These are phyloP conservation scores for Cyclocybe cylindracea DNA, from an alignment of 768 basidiomycete genomes.

Conservation along the genomic window DNA sequence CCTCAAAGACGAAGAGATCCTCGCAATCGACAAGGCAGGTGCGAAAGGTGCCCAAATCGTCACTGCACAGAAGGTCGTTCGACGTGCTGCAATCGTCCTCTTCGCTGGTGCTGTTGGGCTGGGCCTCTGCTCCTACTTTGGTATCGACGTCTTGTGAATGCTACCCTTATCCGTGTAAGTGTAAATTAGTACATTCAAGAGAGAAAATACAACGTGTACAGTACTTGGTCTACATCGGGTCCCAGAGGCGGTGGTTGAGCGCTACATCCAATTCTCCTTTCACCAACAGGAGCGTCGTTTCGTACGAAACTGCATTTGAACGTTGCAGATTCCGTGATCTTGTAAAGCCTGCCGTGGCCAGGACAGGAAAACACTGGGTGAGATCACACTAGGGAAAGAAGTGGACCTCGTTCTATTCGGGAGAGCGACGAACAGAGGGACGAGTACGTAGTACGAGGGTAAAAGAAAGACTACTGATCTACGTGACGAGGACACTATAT, in stretches of 20 bases:
- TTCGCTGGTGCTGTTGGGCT: constrained; percentile 21
- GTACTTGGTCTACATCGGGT: constrained; percentile 36
- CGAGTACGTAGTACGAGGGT: too few relatives aligned
- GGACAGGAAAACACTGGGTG: too few relatives aligned
- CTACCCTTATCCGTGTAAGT: too few relatives aligned
- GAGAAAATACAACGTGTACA: too few relatives aligned
- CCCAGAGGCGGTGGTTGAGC: constrained; percentile 71
- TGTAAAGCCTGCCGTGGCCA: too few relatives aligned
- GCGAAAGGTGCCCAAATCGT: constrained; percentile 32
- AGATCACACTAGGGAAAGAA: too few relatives aligned
- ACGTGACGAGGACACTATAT: too few relatives aligned
- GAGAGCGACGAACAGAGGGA: too few relatives aligned
- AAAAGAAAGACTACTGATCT: too few relatives aligned
- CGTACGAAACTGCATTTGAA: constrained; percentile 74
- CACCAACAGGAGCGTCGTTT: constrained; percentile 54
- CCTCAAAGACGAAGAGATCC: constrained; percentile 51
- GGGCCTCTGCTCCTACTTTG: constrained; percentile 21
- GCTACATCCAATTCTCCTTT: constrained; percentile 56
- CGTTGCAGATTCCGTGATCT: constrained; percentile 40
- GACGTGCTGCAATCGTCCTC: constrained; percentile 16
- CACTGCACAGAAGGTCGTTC: constrained; percentile 10
- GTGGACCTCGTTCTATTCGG: too few relatives aligned
- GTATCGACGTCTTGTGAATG: constrained; percentile 18
- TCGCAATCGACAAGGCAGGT: constrained; percentile 60
- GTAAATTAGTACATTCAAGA: too few relatives aligned